phyloP scores from a whole-genome alignment of 1,284 basidiomycete genomes.

The Coniophora puteana region DNA sequence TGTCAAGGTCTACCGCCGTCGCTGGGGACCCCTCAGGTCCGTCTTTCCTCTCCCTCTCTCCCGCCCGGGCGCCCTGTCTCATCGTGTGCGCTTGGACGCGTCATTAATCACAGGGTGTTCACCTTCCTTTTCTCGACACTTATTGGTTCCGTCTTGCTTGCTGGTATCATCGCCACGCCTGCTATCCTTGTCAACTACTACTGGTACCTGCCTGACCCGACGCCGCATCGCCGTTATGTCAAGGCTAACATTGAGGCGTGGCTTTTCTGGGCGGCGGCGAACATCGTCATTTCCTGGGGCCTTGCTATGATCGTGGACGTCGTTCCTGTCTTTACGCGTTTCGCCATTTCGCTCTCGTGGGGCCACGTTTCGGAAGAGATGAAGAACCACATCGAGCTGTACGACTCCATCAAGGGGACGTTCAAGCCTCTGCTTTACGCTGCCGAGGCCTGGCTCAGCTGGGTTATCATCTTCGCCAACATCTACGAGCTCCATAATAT shows the following conservation, averaged over 20 bases:
- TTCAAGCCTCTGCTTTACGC: conserved; percentile 68
- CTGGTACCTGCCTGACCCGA: conserved; percentile 60
- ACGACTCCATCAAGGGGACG: conserved; percentile 63
- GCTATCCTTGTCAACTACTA: conserved; percentile 62
- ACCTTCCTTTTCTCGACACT: conserved; percentile 66
- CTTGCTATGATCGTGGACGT: conserved; percentile 69
- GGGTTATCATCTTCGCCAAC: conserved; percentile 63
- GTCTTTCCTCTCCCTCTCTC: conserved; percentile 15
- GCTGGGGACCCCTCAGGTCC: conserved; percentile 56
- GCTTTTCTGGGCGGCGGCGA: conserved; percentile 76
- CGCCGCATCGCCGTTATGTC: conserved; percentile 53
- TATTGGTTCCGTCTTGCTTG: conserved; percentile 64
- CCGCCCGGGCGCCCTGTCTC: conserved; percentile 5
- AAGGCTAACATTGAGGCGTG: conserved; percentile 69
- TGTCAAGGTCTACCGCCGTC: conserved; percentile 36
- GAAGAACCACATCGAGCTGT: conserved; percentile 64
- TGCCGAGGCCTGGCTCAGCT: conserved; percentile 62
- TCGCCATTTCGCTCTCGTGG: conserved; percentile 57
- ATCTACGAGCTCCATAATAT: conserved; percentile 55
- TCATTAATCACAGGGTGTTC: conserved; percentile 41
- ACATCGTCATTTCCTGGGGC: conserved; percentile 72
- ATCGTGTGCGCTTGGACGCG: too few species aligned
- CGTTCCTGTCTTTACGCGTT: conserved; percentile 50
- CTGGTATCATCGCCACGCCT: conserved; percentile 54
- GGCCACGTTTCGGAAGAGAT: conserved; percentile 69